Evolutionary conservation across 805 yeast species (phyloP).

Genomic region (Kazachstania viticola): DNA sequence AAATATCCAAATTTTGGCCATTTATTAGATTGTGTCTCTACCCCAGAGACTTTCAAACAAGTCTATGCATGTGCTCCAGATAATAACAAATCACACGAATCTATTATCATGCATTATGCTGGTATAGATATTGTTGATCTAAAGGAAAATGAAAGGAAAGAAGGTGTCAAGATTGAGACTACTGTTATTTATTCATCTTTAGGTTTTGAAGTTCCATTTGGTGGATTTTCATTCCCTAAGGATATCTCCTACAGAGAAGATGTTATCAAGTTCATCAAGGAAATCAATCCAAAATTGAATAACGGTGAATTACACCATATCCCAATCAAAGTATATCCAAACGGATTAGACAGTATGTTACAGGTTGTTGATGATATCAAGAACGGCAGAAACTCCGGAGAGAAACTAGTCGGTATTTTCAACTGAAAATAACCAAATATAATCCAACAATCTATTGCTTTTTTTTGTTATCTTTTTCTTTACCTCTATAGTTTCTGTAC

Average conservation of each 20-base stretch:
- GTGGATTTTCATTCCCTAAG: conserved; percentile 10
- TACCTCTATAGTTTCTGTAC: too few relatives aligned
- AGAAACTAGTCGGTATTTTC: conserved; percentile 15
- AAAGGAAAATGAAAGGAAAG: conserved; percentile 17
- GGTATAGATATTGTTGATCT: conserved; percentile 1
- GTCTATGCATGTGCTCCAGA: conserved; percentile 25
- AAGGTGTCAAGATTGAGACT: conserved; percentile 19
- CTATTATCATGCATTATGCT: conserved; percentile 25
- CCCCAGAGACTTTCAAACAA: conserved; percentile 16
- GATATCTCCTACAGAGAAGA: conserved; percentile 12
- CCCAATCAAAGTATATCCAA: conserved; percentile 16
- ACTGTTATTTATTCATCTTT: conserved; percentile 29
- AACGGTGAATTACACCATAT: conserved; percentile 20
- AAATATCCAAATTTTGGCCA: conserved; percentile 19
- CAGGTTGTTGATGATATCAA: conserved; percentile 12
- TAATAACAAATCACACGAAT: conserved; percentile 20
- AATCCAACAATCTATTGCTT: too few relatives aligned
- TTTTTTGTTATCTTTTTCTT: too few relatives aligned
- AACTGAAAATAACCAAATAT: too few relatives aligned
- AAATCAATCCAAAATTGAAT: conserved; percentile 8
- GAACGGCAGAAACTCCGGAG: conserved; percentile 18
- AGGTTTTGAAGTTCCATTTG: conserved; percentile 26
- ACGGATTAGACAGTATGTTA: conserved; percentile 18
- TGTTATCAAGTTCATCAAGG: conserved; percentile 15
- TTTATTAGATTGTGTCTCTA: conserved; percentile 25